phyloP scores from a whole-genome alignment of 1,284 basidiomycete species.

The Ceratobasidium sp. region DNA sequence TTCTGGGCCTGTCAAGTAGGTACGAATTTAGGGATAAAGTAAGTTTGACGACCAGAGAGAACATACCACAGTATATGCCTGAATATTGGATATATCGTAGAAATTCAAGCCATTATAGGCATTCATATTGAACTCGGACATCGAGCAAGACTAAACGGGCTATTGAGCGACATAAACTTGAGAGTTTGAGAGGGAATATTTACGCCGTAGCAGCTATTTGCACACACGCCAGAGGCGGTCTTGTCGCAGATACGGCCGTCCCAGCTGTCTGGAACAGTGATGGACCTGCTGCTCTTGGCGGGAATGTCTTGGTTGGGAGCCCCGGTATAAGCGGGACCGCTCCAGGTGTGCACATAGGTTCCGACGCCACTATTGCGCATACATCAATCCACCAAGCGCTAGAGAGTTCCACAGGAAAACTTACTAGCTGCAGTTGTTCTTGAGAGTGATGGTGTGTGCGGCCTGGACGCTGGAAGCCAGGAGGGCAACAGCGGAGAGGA shows the following conservation, averaged over 20 bases:
- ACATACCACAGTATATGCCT: slow-evolving; percentile 35
- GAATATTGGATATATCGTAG: slow-evolving; percentile 41
- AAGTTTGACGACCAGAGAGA: background rate
- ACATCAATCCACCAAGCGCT: no score
- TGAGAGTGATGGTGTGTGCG: slow-evolving; percentile 16
- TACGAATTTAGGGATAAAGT: background rate
- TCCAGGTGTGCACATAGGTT: slow-evolving; percentile 18
- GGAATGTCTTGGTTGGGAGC: background rate
- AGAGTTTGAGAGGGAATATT: background rate
- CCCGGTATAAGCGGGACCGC: slow-evolving; percentile 27
- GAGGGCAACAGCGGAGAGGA: background rate
- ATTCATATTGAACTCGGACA: slow-evolving; percentile 37
- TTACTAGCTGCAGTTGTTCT: slow-evolving; percentile 29
- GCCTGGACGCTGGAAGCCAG: slow-evolving; percentile 19
- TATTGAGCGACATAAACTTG: background rate
- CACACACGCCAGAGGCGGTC: slow-evolving; percentile 30
- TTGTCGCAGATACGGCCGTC: slow-evolving; percentile 40
- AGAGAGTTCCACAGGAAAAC: background rate
- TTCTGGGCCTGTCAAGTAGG: slow-evolving; percentile 7
- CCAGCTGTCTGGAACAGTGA: slow-evolving; percentile 38
- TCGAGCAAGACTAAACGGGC: slow-evolving; percentile 8
- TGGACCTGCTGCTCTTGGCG: slow-evolving; percentile 14
- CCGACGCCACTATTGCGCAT: background rate
- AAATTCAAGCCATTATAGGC: slow-evolving; percentile 15
- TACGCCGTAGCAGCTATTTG: slow-evolving; percentile 38